These are phyloP conservation scores for Syncephalastrum sp. DNA, from an alignment of 371 early-diverging fungal species.

Conservation along the genomic window DNA sequence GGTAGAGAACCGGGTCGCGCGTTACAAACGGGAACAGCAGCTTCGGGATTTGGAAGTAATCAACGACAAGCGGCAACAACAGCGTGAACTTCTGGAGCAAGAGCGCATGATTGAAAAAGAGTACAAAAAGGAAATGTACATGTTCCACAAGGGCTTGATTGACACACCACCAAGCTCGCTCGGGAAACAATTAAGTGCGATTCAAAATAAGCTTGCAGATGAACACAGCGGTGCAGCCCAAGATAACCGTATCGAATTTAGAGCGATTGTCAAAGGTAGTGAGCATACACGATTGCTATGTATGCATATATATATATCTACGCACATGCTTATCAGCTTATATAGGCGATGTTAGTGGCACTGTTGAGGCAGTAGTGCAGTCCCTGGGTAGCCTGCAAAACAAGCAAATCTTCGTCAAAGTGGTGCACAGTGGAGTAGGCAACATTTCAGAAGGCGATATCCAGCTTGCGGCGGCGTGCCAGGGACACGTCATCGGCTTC, in stretches of 20 bases:
- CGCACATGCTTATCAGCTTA: conserved; percentile 4
- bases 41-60: conserved; percentile 71
- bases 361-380: conserved; percentile 87
- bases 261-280: conserved; percentile 58
- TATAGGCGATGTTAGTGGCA: conserved; percentile 92
- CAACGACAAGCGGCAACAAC: conserved; percentile 71
- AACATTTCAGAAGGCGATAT: conserved; percentile 80
- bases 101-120: conserved; percentile 60
- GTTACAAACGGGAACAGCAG: conserved; percentile 59
- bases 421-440: conserved; percentile 84
- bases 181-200: conserved; percentile 39
- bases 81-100: conserved; percentile 59
- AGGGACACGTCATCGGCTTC: conserved; percentile 81
- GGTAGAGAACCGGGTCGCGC: conserved; percentile 64
- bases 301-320: not conserved
- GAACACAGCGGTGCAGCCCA: conserved; percentile 21
- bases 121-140: conserved; percentile 64
- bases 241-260: conserved; percentile 49
- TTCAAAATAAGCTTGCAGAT: conserved; percentile 24
- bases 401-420: conserved; percentile 72
- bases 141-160: conserved; percentile 67
- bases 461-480: conserved; percentile 65
- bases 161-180: conserved; percentile 54
- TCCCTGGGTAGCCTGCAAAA: conserved; percentile 76
- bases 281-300: not conserved